Evolutionary conservation across 208 protist species (phyloP).

Genomic region (Leishmania braziliensis): DNA sequence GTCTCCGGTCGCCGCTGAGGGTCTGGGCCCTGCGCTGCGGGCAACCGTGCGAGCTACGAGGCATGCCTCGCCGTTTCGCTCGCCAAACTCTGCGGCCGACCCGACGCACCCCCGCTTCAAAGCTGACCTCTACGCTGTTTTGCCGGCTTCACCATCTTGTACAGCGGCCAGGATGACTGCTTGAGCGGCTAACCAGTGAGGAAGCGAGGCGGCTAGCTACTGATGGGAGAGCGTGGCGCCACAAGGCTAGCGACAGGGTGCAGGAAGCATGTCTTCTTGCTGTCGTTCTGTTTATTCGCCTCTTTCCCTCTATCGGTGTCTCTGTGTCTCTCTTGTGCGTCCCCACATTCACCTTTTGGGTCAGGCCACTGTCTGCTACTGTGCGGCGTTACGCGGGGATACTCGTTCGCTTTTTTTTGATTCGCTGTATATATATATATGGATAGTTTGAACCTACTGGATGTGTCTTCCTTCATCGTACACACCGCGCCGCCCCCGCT

Average conservation of each 20-base stretch:
- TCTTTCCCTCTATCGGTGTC: background rate
- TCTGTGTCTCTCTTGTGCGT: too few species aligned
- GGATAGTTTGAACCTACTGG: background rate
- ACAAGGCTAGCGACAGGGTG: background rate
- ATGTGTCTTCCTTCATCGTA: background rate
- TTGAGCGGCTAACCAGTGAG: background rate
- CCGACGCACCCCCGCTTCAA: constrained; percentile 40
- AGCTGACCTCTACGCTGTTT: constrained; percentile 37
- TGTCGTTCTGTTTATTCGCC: background rate
- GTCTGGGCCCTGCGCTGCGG: background rate
- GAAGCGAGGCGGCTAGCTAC: background rate
- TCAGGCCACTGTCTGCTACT: background rate
- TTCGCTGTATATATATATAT: background rate
- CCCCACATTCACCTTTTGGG: background rate
- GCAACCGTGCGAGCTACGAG: background rate
- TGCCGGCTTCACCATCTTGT: background rate
- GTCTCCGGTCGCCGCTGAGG: background rate
- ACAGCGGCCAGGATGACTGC: background rate
- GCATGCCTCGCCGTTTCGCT: constrained; percentile 11
- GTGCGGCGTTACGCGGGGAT: background rate
- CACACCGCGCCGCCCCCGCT: background rate
- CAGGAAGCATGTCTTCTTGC: background rate
- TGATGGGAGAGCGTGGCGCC: background rate
- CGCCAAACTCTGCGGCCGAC: constrained; percentile 22
- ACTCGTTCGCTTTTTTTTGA: background rate